Percentiles rank a stretch among this genome's conserved stretches.
Evolutionary conservation across 1,284 basidiomycete species (phyloP).

Genomic region (Cutaneotrichosporon cyanovorans): DNA sequence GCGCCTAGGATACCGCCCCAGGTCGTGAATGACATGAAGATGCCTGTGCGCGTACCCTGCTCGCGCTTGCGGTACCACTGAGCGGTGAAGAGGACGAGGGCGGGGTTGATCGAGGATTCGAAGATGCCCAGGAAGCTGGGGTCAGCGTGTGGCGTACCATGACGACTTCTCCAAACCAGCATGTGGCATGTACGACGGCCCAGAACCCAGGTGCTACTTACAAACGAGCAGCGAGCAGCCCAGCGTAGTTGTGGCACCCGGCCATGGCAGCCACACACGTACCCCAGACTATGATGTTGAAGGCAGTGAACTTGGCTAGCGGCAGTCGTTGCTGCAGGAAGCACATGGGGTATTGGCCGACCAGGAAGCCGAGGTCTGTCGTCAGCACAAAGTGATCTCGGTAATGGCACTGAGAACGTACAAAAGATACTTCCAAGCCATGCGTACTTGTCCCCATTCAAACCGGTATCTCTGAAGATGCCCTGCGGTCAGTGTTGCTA

Average conservation of each 20-base stretch:
- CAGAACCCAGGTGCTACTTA: not conserved
- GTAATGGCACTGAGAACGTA: conserved; percentile 4
- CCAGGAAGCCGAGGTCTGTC: conserved; percentile 18
- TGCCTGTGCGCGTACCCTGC: conserved; percentile 13
- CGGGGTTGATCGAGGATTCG: conserved; percentile 13
- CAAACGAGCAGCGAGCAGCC: conserved; percentile 20
- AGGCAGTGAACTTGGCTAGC: conserved; percentile 10
- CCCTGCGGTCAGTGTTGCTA: not conserved
- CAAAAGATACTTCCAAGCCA: conserved; percentile 23
- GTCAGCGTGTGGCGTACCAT: not conserved
- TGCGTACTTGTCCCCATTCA: conserved; percentile 10
- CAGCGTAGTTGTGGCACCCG: conserved; percentile 14
- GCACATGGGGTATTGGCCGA: conserved; percentile 21
- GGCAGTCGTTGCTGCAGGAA: conserved; percentile 18
- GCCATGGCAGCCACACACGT: conserved; percentile 16
- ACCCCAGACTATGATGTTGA: conserved; percentile 17
- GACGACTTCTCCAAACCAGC: no score
- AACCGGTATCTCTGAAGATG: conserved; percentile 3
- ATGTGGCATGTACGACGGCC: not conserved
- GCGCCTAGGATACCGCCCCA: conserved; percentile 19
- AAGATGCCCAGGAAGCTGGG: conserved; percentile 14
- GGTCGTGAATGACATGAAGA: conserved; percentile 2
- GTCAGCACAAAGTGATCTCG: conserved; percentile 1
- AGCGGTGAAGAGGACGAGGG: conserved; percentile 19
- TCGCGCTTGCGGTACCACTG: conserved; percentile 24